Conservation (phyloP, 306 rosid genomes). For the Pterocarpus santalinus region DNA sequence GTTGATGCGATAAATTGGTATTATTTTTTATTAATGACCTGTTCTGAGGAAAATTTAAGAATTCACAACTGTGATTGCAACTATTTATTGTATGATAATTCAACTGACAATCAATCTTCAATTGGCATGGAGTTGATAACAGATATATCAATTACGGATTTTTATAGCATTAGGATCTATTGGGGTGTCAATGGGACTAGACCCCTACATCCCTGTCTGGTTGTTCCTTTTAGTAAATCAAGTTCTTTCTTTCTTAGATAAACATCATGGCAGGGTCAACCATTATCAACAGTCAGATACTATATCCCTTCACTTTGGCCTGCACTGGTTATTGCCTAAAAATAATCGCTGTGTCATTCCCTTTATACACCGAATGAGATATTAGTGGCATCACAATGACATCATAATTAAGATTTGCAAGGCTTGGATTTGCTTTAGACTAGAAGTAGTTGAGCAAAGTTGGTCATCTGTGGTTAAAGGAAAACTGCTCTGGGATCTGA, state of each 20-base stretch:
- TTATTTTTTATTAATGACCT: constrained; percentile 4
- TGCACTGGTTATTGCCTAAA: not conserved
- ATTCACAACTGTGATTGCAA: constrained; percentile 4
- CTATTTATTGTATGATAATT: constrained; percentile 4
- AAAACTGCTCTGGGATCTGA: not conserved
- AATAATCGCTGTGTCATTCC: not conserved
- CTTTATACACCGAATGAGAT: not conserved
- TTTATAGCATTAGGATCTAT: constrained; percentile 11
- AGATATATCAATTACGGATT: not conserved
- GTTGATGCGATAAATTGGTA: not conserved
- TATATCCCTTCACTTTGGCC: not conserved
- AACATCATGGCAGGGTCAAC: not conserved
- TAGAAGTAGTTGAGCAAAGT: not conserved
- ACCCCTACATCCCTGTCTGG: not conserved
- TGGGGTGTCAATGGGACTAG: constrained; percentile 3
- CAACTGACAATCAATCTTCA: constrained; percentile 11
- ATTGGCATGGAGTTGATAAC: constrained; percentile 1
- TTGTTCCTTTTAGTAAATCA: constrained; percentile 18
- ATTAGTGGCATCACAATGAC: not conserved
- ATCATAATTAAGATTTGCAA: not conserved
- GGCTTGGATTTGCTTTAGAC: constrained; percentile 9
- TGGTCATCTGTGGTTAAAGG: not conserved
- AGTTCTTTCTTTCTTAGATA: not conserved
- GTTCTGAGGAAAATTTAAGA: constrained; percentile 3
- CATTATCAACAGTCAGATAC: not conserved